Percentiles rank a stretch among this genome's conserved stretches.
phyloP scores from a whole-genome alignment of 164 flowering plant genomes.

The Macadamia integrifolia region DNA sequence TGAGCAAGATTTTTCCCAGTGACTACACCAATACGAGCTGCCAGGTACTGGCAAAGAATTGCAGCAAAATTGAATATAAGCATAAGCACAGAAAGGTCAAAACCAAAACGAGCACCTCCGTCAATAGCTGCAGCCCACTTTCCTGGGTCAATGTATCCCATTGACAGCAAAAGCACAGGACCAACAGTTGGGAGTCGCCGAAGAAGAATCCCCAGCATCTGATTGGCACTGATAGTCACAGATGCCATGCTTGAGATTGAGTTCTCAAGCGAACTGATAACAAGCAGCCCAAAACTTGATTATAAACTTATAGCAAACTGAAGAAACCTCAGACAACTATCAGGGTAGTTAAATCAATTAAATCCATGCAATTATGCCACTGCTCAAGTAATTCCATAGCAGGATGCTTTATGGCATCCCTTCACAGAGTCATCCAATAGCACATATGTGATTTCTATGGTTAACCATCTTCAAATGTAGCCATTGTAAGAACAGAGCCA shows the following conservation, averaged over 20 bases:
- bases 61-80: constrained; percentile 66
- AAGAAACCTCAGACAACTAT: constrained; percentile 9
- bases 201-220: constrained; percentile 24
- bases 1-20: constrained; percentile 84
- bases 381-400: constrained; percentile 1
- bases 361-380: neutral
- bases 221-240: constrained; percentile 22
- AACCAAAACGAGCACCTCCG: constrained; percentile 87
- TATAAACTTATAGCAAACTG: constrained; percentile 10
- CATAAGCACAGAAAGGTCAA: constrained; percentile 48
- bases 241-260: constrained; percentile 41
- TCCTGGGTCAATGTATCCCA: constrained; percentile 92
- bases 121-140: constrained; percentile 91
- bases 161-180: constrained; percentile 61
- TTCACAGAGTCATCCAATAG: constrained; percentile 14
- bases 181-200: constrained; percentile 51
- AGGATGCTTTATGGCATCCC: constrained; percentile 14
- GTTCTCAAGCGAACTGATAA: constrained; percentile 5
- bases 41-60: constrained; percentile 75
- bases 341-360: constrained; percentile 4
- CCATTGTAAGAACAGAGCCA: constrained; percentile 8
- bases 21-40: constrained; percentile 68
- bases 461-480: constrained; percentile 16
- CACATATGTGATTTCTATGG: constrained; percentile 9
- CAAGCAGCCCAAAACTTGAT: constrained; percentile 11